A percentile compares a stretch with the other conserved stretches of the same genome.
Evolutionary conservation across 805 yeast species (phyloP).

Genomic region (Spathaspora gorwiae): DNA sequence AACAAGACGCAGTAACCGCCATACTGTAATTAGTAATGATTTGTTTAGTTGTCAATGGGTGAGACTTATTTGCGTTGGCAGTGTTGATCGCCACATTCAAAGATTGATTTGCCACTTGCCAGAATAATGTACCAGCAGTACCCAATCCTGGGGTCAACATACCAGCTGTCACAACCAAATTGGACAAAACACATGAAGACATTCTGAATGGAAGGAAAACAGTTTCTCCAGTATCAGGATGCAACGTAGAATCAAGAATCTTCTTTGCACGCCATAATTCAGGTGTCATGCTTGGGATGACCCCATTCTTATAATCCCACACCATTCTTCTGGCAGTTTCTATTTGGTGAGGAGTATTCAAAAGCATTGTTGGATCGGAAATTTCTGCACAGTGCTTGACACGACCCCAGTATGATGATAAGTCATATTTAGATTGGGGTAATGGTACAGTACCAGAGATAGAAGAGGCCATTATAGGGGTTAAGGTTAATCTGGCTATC

Average conservation of each 20-base stretch:
- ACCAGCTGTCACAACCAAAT: conserved; percentile 92
- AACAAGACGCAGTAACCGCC: conserved; percentile 93
- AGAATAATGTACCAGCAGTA: conserved; percentile 83
- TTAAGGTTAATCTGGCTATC: too few species aligned
- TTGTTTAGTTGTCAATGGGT: conserved; percentile 78
- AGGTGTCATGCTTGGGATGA: conserved; percentile 59
- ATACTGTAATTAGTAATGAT: conserved; percentile 72
- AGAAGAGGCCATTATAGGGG: conserved; percentile 71
- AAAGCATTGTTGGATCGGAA: conserved; percentile 85
- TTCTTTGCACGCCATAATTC: conserved; percentile 86
- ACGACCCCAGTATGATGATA: conserved; percentile 85
- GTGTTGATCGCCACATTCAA: conserved; percentile 95
- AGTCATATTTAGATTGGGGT: conserved; percentile 77
- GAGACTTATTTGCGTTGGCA: conserved; percentile 93
- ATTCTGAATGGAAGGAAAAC: conserved; percentile 92
- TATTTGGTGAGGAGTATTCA: conserved; percentile 64
- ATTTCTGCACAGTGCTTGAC: conserved; percentile 92
- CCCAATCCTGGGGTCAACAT: conserved; percentile 96
- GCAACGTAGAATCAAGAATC: conserved; percentile 84
- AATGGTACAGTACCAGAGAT: conserved; percentile 75
- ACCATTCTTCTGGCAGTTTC: conserved; percentile 60
- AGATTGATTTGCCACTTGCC: conserved; percentile 98
- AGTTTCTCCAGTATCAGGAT: conserved; percentile 95
- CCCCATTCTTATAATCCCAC: conserved; percentile 71
- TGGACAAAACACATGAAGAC: conserved; percentile 93